Percentiles rank a stretch among this genome's conserved stretches.
These are phyloP conservation scores for Sisymbrium altissimum DNA, from an alignment of 345 rosid species.

Conservation along the genomic window DNA sequence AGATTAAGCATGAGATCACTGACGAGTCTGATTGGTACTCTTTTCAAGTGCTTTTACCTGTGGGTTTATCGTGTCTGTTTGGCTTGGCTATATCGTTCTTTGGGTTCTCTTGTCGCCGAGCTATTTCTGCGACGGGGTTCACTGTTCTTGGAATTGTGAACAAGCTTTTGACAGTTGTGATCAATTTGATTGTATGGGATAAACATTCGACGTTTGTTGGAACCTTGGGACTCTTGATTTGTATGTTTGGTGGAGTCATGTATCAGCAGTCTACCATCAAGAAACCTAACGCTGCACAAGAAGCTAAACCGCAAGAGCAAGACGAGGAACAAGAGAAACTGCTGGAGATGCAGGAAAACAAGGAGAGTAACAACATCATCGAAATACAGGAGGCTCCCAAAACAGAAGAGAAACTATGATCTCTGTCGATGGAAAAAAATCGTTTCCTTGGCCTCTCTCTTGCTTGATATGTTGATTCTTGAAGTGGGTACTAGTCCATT, in stretches of 20 bases:
- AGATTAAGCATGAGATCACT: slow-evolving; percentile 71
- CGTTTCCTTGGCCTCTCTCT: neutral
- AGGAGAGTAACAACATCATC: slow-evolving; percentile 28
- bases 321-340: slow-evolving; percentile 72
- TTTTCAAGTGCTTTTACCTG: slow-evolving; percentile 71
- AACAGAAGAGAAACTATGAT: slow-evolving; percentile 21
- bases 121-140: slow-evolving; percentile 94
- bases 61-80: slow-evolving; percentile 77
- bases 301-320: slow-evolving; percentile 36
- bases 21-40: slow-evolving; percentile 77
- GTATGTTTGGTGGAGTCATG: slow-evolving; percentile 88
- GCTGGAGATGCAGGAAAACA: slow-evolving; percentile 65
- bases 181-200: slow-evolving; percentile 88
- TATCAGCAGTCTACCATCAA: slow-evolving; percentile 81
- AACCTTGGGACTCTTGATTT: slow-evolving; percentile 79
- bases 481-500: neutral
- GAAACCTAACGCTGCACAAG: slow-evolving; percentile 55
- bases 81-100: slow-evolving; percentile 95
- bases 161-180: slow-evolving; percentile 85
- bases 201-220: slow-evolving; percentile 82
- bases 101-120: slow-evolving; percentile 91
- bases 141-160: slow-evolving; percentile 99
- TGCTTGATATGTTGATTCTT: neutral
- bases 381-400: slow-evolving; percentile 34
- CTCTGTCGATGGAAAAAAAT: neutral